Percentiles rank a stretch among this genome's conserved stretches.
These are phyloP conservation scores for Colletotrichum magnum DNA, from an alignment of 2,329 filamentous ascomycete species.

Conservation along the genomic window DNA sequence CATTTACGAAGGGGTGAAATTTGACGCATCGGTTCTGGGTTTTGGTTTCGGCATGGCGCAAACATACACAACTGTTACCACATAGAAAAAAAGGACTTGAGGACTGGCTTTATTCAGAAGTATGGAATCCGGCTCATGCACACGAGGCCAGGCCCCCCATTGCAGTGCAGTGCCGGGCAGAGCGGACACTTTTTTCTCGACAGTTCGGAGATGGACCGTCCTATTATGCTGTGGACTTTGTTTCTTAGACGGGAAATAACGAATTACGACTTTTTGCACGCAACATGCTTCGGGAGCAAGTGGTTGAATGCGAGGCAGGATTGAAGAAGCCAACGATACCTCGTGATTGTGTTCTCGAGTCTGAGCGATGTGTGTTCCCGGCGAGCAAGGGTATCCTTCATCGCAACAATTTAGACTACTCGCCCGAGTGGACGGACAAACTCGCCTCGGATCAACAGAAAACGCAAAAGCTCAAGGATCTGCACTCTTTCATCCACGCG, in stretches of 20 bases:
- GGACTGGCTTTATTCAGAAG: not conserved
- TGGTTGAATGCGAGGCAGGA: too few species aligned
- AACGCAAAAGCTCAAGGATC: not conserved
- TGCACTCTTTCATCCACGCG: too few species aligned
- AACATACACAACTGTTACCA: slow-evolving; percentile 26
- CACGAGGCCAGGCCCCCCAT: too few species aligned
- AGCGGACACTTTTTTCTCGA: not conserved
- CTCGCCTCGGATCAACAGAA: not conserved
- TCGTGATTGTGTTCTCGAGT: too few species aligned
- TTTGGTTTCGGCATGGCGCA: slow-evolving; percentile 15
- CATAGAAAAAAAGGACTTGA: slow-evolving; percentile 32
- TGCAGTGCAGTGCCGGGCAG: too few species aligned
- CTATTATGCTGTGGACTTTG: not conserved
- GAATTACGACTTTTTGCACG: too few species aligned
- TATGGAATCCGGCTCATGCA: not conserved
- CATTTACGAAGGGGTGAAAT: slow-evolving; percentile 10
- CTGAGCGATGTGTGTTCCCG: not conserved
- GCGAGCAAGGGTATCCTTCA: not conserved
- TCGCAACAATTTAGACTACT: not conserved
- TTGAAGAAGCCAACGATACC: too few species aligned
- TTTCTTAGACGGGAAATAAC: too few species aligned
- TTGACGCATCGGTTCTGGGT: slow-evolving; percentile 16
- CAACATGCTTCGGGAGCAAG: too few species aligned
- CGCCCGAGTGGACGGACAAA: not conserved
- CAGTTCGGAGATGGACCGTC: not conserved